Conservation (phyloP, 2,329 filamentous ascomycete genomes). For the Beauveria rudraprayagi region DNA sequence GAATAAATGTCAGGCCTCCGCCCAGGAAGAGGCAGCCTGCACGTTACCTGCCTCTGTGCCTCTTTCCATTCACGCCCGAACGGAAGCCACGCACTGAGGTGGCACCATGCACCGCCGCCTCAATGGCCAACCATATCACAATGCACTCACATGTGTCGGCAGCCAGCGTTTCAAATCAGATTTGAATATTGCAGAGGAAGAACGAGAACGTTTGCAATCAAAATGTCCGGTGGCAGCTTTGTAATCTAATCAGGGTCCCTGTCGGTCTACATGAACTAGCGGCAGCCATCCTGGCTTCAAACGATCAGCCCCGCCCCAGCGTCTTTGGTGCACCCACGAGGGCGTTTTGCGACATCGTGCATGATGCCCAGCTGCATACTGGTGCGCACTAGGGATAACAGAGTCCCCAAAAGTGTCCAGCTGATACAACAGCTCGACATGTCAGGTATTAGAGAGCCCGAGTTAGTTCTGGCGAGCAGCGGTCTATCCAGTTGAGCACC, state of each 20-base stretch:
- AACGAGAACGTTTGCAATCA: not conserved
- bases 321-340: conserved; percentile 2
- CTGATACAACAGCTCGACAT: not conserved
- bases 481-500: no score
- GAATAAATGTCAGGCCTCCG: conserved; percentile 3
- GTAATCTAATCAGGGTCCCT: not conserved
- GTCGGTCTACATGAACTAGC: conserved; percentile 1
- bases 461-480: no score
- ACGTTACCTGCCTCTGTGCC: conserved; percentile 8
- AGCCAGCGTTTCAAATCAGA: not conserved
- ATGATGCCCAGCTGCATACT: not conserved
- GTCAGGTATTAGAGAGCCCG: not conserved
- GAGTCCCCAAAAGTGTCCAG: not conserved
- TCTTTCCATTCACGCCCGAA: not conserved
- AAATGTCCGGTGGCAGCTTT: not conserved
- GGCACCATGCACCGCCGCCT: not conserved
- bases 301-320: not conserved
- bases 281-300: not conserved
- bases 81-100: conserved; percentile 1
- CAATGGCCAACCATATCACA: not conserved
- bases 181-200: not conserved
- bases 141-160: not conserved
- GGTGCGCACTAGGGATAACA: not conserved
- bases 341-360: not conserved
- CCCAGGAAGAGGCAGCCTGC: conserved; percentile 4